Evolutionary conservation across 768 basidiomycete genomes (phyloP).

Genomic region (Asterophora parasitica): DNA sequence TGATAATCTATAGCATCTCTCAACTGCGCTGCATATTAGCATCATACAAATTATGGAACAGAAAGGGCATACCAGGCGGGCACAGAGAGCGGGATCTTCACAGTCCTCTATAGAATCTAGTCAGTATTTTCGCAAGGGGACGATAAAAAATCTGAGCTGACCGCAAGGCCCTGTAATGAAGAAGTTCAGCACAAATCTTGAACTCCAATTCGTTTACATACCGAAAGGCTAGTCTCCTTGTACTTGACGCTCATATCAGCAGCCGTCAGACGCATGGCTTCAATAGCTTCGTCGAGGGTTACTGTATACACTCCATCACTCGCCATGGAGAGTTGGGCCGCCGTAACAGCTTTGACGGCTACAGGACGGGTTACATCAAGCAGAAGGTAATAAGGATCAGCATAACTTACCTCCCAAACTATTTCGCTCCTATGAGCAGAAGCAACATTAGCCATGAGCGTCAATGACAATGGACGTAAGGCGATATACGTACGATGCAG

Average conservation of each 20-base stretch:
- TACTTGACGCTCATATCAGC: constrained; percentile 94
- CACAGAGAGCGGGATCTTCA: constrained; percentile 80
- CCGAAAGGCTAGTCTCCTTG: constrained; percentile 92
- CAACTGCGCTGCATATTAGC: too few relatives aligned
- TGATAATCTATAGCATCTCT: too few relatives aligned
- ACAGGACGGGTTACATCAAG: constrained; percentile 5
- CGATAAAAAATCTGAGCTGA: constrained; percentile 16
- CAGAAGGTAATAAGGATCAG: not conserved
- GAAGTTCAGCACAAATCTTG: not conserved
- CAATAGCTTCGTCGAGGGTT: constrained; percentile 90
- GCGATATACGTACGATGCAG: constrained; percentile 67
- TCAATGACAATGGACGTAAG: not conserved
- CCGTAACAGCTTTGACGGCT: constrained; percentile 92
- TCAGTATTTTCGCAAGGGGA: not conserved
- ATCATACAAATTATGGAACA: too few relatives aligned
- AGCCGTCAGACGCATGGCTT: constrained; percentile 91
- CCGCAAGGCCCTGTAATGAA: constrained; percentile 37
- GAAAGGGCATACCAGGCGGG: constrained; percentile 59
- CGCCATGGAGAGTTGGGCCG: constrained; percentile 92
- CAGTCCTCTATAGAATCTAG: constrained; percentile 49
- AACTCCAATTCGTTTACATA: constrained; percentile 28
- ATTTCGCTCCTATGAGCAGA: constrained; percentile 60
- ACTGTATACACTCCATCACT: constrained; percentile 85
- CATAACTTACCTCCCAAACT: constrained; percentile 65
- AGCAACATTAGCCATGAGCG: not conserved